phyloP scores from a whole-genome alignment of 352 stramenopile species.

The Pythium periplocum region DNA sequence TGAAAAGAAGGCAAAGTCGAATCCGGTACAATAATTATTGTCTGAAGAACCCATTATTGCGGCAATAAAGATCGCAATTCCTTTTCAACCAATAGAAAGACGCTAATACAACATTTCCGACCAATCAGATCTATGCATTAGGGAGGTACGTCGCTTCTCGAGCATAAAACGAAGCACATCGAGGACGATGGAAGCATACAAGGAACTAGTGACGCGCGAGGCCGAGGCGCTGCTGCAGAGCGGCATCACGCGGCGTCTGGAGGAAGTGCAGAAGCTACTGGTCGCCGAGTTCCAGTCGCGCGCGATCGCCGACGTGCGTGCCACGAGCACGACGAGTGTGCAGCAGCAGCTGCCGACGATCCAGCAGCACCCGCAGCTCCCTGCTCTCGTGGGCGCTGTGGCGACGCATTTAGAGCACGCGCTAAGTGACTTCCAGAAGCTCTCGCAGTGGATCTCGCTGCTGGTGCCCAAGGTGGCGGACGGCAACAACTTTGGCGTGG shows the following conservation, averaged over 20 bases:
- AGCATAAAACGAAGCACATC: neutral
- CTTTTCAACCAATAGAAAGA: no score
- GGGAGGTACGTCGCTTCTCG: neutral
- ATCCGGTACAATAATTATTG: no score
- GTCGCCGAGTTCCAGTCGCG: constrained; percentile 40
- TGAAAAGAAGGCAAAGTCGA: no score
- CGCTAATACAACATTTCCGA: no score
- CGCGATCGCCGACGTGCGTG: constrained; percentile 30
- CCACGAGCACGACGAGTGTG: constrained; percentile 27
- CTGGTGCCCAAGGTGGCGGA: constrained; percentile 72
- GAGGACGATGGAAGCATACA: constrained; percentile 48
- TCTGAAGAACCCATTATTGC: no score
- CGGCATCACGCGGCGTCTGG: constrained; percentile 40
- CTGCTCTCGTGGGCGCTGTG: constrained; percentile 33
- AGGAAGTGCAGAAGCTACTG: constrained; percentile 39
- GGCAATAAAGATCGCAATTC: no score
- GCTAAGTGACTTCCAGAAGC: constrained; percentile 36
- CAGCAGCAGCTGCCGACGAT: constrained; percentile 24
- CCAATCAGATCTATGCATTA: no score
- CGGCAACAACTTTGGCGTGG: constrained; percentile 86
- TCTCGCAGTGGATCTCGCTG: constrained; percentile 73
- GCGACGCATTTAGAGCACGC: constrained; percentile 51
- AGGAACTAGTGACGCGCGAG: constrained; percentile 28
- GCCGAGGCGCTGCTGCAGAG: constrained; percentile 29
- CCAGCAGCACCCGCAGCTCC: constrained; percentile 33